These are phyloP conservation scores for Vigna unguiculata DNA, from an alignment of 306 rosid genomes.

Conservation along the genomic window DNA sequence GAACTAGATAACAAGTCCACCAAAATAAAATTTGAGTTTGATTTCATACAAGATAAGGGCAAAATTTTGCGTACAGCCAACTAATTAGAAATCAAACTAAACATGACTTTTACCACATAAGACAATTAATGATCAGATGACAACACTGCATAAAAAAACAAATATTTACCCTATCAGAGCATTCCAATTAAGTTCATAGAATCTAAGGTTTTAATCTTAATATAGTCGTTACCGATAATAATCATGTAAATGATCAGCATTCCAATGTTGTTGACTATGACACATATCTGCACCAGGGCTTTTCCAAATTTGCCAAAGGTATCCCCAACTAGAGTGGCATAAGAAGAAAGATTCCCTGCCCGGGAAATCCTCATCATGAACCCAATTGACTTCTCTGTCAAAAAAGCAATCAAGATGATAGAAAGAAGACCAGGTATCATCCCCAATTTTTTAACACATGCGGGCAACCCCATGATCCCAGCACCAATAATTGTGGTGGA, in stretches of 20 bases:
- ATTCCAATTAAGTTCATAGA: not conserved
- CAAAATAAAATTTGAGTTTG: not conserved
- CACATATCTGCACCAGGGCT: conserved; percentile 62
- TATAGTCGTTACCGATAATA: conserved; percentile 67
- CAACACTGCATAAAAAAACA: not conserved
- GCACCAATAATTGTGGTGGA: conserved; percentile 91
- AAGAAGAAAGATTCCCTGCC: conserved; percentile 71
- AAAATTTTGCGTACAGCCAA: not conserved
- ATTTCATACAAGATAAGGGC: not conserved
- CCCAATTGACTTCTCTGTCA: conserved; percentile 79
- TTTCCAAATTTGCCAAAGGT: conserved; percentile 79
- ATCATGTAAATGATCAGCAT: conserved; percentile 83
- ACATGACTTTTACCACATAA: not conserved
- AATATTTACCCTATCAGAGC: not conserved
- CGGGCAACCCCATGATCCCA: conserved; percentile 94
- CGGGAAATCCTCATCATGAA: conserved; percentile 70
- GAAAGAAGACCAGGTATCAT: conserved; percentile 77
- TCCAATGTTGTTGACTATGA: conserved; percentile 74
- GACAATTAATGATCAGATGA: not conserved
- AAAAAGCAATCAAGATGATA: conserved; percentile 67
- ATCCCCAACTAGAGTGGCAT: conserved; percentile 79
- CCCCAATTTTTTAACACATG: conserved; percentile 78
- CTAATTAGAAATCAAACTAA: not conserved
- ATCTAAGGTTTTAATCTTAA: not conserved
- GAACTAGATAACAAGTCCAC: conserved; percentile 8